Evolutionary conservation across 768 basidiomycete species (phyloP), one percentile per base, ranked within the genome.

Genomic region (Boletales sp.): DNA sequence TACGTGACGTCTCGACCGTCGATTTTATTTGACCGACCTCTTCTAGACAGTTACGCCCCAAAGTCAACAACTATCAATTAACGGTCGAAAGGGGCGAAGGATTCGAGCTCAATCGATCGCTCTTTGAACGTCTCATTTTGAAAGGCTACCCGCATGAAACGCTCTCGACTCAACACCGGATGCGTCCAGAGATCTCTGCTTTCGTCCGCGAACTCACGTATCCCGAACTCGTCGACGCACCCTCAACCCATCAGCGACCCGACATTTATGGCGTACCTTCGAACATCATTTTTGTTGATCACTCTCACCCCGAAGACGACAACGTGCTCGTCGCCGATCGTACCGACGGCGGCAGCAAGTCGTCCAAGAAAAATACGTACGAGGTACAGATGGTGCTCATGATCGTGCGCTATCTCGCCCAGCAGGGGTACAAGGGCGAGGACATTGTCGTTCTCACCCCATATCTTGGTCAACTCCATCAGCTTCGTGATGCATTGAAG

Each of bases 11-110:
- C 25, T 31, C 10, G 17, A 17, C 9, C 28, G 17, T 44, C 2
- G 0, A 3, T 19, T 10, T 34, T 42, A 41, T 33, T 51, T 3
- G 13, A 33, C 8, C 44, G 34, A 21, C 14, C 25, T 28, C 25
- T 18, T 12, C 5, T 37, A 86, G 85, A 61, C 85, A 87, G 65
- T 64, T 87, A 5, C 82, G 86, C 4, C 86, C 86, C 0, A 87
- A 87, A 60, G 80, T 86, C 52, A 84, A 84, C 52, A 76, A 80
- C 46, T 87, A 86, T 50, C 38, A 57, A 0, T 66, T 87, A 18
- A 86, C 83, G 0, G 77, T 85, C 4, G 86, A 87, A 60, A 87
- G 82, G 51, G 84, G 79, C 2, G 78, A 84, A 1, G 84, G 84
- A 2, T 87, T 70, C 48, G 81, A 86, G 48, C 71, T 87, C 18